Evolutionary conservation across 2,329 filamentous ascomycete species (phyloP).

Genomic region (Chalaropsis ovoidea): DNA sequence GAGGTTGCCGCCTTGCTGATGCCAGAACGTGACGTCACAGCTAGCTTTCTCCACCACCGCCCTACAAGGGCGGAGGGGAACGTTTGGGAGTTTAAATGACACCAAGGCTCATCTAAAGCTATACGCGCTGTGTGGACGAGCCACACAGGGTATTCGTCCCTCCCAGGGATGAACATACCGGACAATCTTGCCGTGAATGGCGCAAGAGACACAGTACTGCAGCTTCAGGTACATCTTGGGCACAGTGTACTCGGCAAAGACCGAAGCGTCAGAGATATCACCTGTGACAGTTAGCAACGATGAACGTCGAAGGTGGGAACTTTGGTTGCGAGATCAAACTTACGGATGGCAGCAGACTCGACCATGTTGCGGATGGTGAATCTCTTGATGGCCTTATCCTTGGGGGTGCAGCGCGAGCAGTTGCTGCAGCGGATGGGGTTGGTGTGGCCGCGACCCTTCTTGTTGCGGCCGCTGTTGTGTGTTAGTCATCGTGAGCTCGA

Average conservation of each 20-base stretch:
- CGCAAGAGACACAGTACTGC: slow-evolving; percentile 99
- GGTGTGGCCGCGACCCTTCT: slow-evolving; percentile 99
- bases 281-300: slow-evolving; percentile 43
- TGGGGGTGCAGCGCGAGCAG: slow-evolving; percentile 79
- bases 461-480: slow-evolving; percentile 77
- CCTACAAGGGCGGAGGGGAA: slow-evolving; percentile 27
- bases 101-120: slow-evolving; percentile 49
- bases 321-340: slow-evolving; percentile 36
- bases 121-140: slow-evolving; percentile 18
- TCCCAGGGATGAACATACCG: slow-evolving; percentile 68
- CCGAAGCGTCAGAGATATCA: slow-evolving; percentile 99
- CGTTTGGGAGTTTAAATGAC: slow-evolving; percentile 34
- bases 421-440: slow-evolving; percentile 85
- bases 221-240: slow-evolving; percentile 99
- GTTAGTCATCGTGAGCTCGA: background rate
- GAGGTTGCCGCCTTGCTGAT: background rate
- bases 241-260: slow-evolving; percentile 98
- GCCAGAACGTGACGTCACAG: slow-evolving; percentile 18
- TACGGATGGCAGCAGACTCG: slow-evolving; percentile 98
- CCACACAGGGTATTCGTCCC: slow-evolving; percentile 46
- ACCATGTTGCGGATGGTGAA: slow-evolving; percentile 99
- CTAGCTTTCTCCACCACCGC: background rate
- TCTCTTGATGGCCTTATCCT: slow-evolving; percentile 99
- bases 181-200: slow-evolving; percentile 99
- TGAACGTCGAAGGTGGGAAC: background rate